phyloP scores from a whole-genome alignment of 352 stramenopile genomes.

The Pythium coloratum region DNA sequence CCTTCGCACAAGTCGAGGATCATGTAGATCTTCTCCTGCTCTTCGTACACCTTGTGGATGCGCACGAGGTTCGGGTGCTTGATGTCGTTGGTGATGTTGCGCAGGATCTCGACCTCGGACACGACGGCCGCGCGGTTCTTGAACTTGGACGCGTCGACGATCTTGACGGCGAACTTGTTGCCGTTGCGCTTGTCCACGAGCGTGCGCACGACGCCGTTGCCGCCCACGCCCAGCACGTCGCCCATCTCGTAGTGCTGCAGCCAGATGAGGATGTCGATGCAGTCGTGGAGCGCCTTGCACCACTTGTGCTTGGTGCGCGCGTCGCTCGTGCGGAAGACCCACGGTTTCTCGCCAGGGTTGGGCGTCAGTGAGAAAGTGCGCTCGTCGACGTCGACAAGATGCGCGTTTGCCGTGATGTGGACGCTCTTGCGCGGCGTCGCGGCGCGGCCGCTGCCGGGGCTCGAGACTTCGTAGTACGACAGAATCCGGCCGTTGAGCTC shows the following conservation, averaged over 20 bases:
- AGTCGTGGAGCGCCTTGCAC: slow-evolving; percentile 67
- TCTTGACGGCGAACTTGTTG: slow-evolving; percentile 68
- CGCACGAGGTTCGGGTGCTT: slow-evolving; percentile 73
- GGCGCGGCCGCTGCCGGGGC: slow-evolving; percentile 15
- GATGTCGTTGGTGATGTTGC: slow-evolving; percentile 82
- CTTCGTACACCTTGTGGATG: slow-evolving; percentile 84
- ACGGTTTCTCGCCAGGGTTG: slow-evolving; percentile 51
- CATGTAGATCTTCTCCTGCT: slow-evolving; percentile 80
- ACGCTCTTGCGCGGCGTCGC: slow-evolving; percentile 45
- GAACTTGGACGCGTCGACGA: slow-evolving; percentile 78
- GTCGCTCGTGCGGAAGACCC: slow-evolving; percentile 58
- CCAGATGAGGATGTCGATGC: slow-evolving; percentile 78
- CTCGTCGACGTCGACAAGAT: slow-evolving; percentile 54
- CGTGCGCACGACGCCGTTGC: slow-evolving; percentile 70
- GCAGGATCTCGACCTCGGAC: slow-evolving; percentile 76
- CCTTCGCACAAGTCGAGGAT: slow-evolving; percentile 73
- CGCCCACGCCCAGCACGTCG: slow-evolving; percentile 63
- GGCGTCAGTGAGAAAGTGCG: slow-evolving; percentile 57
- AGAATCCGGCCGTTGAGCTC: slow-evolving; percentile 73
- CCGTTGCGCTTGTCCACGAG: slow-evolving; percentile 61
- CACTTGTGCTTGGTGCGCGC: slow-evolving; percentile 54
- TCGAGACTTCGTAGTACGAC: slow-evolving; percentile 58
- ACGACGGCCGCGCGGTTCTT: slow-evolving; percentile 68
- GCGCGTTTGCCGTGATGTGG: slow-evolving; percentile 58
- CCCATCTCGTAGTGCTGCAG: slow-evolving; percentile 71